Percentiles rank a stretch among this genome's conserved stretches.
Evolutionary conservation across 164 flowering plant species (phyloP).

Genomic region (Malania oleifera): DNA sequence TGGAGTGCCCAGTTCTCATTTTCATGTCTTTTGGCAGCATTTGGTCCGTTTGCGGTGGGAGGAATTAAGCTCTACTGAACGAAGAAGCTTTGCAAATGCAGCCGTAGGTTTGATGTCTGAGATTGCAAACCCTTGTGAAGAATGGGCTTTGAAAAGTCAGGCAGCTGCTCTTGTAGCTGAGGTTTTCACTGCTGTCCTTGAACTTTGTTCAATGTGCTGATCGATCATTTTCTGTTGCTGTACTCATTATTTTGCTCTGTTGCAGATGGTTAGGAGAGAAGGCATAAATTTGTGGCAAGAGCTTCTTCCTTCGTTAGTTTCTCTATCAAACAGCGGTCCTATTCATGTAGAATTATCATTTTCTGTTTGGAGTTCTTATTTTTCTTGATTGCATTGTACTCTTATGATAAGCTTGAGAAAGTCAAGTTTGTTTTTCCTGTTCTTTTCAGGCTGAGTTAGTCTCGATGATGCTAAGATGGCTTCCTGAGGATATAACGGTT

Average conservation of each 20-base stretch:
- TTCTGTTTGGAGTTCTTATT: slow-evolving; percentile 6
- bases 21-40: slow-evolving; percentile 44
- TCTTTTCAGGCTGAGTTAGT: slow-evolving; percentile 86
- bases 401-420: background rate
- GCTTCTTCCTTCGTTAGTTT: slow-evolving; percentile 64
- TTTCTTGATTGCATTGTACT: background rate
- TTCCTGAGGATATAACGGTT: slow-evolving; percentile 99
- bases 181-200: slow-evolving; percentile 37
- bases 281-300: slow-evolving; percentile 70
- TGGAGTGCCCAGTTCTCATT: background rate
- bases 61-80: slow-evolving; percentile 56
- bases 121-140: slow-evolving; percentile 69
- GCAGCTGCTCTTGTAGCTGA: slow-evolving; percentile 95
- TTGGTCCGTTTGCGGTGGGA: slow-evolving; percentile 94
- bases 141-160: slow-evolving; percentile 98
- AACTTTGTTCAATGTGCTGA: slow-evolving; percentile 7
- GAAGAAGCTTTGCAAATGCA: slow-evolving; percentile 65
- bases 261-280: slow-evolving; percentile 93
- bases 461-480: slow-evolving; percentile 92
- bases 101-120: slow-evolving; percentile 73
- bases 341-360: slow-evolving; percentile 41
- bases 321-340: slow-evolving; percentile 70
- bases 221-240: background rate
- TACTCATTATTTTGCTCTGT: slow-evolving; percentile 3
- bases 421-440: background rate